These are phyloP conservation scores for Lasiosphaeris hirsuta DNA, from an alignment of 495 filamentous ascomycete species.

Conservation along the genomic window DNA sequence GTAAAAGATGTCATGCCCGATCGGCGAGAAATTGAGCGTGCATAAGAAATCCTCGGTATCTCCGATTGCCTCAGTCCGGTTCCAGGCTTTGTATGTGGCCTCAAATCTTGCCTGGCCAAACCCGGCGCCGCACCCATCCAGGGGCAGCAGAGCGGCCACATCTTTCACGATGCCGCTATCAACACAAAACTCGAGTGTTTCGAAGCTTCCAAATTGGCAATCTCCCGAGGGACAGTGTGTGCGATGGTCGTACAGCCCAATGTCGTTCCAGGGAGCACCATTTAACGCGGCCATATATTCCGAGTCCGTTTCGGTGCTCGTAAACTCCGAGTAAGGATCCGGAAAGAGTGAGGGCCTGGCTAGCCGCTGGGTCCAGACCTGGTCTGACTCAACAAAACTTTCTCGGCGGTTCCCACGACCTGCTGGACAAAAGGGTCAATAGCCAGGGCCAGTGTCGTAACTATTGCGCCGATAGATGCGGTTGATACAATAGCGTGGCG, in stretches of 20 bases:
- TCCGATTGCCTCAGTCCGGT: background rate
- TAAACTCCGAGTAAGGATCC: too few relatives aligned
- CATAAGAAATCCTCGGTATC: too few relatives aligned
- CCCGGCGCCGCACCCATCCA: background rate
- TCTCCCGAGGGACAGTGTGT: background rate
- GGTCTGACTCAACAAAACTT: too few relatives aligned
- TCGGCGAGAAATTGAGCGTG: too few relatives aligned
- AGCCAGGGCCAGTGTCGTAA: background rate
- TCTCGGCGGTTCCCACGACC: background rate
- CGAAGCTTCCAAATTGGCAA: background rate
- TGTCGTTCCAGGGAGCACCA: background rate
- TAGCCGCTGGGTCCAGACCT: background rate
- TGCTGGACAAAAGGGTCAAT: constrained; percentile 1
- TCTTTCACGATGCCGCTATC: background rate
- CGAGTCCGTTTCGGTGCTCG: background rate
- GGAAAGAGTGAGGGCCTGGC: background rate
- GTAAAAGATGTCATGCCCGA: too few relatives aligned
- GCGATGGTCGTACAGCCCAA: background rate
- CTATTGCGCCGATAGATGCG: background rate
- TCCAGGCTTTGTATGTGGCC: background rate
- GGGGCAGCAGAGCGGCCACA: background rate
- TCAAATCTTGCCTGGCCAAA: too few relatives aligned
- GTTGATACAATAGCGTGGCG: background rate
- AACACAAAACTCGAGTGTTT: background rate
- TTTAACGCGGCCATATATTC: background rate